Percentiles rank a stretch among this genome's conserved stretches.
phyloP scores from a whole-genome alignment of 345 rosid species.

The Hevea brasiliensis region DNA sequence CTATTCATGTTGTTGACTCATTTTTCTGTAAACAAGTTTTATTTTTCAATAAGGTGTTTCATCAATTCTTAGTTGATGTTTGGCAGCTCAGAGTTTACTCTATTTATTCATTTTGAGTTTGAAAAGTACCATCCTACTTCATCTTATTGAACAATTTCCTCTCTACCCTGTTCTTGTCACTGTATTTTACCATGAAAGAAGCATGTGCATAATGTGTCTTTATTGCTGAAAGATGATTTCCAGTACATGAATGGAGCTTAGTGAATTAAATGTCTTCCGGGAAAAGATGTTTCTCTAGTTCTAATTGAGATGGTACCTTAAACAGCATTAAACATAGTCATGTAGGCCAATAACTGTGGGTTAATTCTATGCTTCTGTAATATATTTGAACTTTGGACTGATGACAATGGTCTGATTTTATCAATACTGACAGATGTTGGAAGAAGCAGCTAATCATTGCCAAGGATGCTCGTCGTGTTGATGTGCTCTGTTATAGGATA shows the following conservation, averaged over 20 bases:
- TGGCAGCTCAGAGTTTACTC: slow-evolving; percentile 6
- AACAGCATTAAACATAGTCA: too few relatives aligned
- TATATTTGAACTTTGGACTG: slow-evolving; percentile 14
- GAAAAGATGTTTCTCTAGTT: slow-evolving; percentile 1
- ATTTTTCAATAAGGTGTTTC: not conserved
- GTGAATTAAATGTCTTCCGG: slow-evolving; percentile 3
- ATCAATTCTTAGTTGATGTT: slow-evolving; percentile 4
- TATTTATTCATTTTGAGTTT: not conserved
- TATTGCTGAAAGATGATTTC: not conserved
- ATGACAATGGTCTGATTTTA: slow-evolving; percentile 26
- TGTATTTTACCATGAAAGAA: slow-evolving; percentile 3
- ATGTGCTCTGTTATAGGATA: slow-evolving; percentile 81
- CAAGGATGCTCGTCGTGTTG: slow-evolving; percentile 87
- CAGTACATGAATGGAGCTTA: not conserved
- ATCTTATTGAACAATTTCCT: not conserved
- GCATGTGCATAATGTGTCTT: slow-evolving; percentile 4
- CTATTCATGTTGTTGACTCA: slow-evolving; percentile 4
- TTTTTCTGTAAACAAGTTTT: not conserved
- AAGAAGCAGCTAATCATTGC: slow-evolving; percentile 82
- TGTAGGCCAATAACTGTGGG: not conserved
- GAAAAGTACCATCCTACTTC: not conserved
- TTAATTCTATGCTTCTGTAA: slow-evolving; percentile 8
- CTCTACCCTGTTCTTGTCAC: not conserved
- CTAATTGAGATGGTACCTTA: not conserved
- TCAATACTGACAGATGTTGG: slow-evolving; percentile 66